phyloP scores from a whole-genome alignment of 2,329 filamentous ascomycete genomes.

The Colletotrichum musae region DNA sequence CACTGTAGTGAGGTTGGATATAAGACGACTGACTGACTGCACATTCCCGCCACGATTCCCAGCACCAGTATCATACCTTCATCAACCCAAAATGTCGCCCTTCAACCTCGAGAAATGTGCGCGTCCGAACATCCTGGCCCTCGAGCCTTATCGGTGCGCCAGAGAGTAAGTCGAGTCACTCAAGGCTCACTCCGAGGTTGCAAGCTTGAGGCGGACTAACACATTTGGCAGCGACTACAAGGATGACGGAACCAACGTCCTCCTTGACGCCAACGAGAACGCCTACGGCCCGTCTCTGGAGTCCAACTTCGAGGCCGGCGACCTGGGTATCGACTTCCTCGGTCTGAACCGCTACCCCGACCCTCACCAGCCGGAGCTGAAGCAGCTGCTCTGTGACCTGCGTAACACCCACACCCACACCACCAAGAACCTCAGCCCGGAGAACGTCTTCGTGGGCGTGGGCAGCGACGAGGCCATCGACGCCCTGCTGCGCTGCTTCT shows the following conservation, averaged over 20 bases:
- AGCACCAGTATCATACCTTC: neutral
- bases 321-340: slow-evolving; percentile 79
- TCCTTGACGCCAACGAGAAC: slow-evolving; percentile 98
- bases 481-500: slow-evolving; percentile 93
- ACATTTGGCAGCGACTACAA: slow-evolving; percentile 87
- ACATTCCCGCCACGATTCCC: neutral
- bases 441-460: slow-evolving; percentile 93
- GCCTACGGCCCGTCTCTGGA: slow-evolving; percentile 88
- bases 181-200: slow-evolving; percentile 7
- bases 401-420: slow-evolving; percentile 91
- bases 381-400: slow-evolving; percentile 87
- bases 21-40: slow-evolving; percentile 12
- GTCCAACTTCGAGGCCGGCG: slow-evolving; percentile 62
- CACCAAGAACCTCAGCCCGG: slow-evolving; percentile 78
- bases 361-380: slow-evolving; percentile 90
- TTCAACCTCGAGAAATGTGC: slow-evolving; percentile 84
- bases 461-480: slow-evolving; percentile 98
- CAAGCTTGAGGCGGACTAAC: neutral
- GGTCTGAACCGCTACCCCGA: slow-evolving; percentile 96
- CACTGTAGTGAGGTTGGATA: slow-evolving; percentile 10
- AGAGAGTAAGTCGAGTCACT: slow-evolving; percentile 74
- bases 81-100: slow-evolving; percentile 62
- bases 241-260: slow-evolving; percentile 94
- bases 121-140: slow-evolving; percentile 80
- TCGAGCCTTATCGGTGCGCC: slow-evolving; percentile 86